Percentiles rank a stretch among this genome's conserved stretches.
phyloP scores from a whole-genome alignment of 208 protist species.

The Leishmania arabica region DNA sequence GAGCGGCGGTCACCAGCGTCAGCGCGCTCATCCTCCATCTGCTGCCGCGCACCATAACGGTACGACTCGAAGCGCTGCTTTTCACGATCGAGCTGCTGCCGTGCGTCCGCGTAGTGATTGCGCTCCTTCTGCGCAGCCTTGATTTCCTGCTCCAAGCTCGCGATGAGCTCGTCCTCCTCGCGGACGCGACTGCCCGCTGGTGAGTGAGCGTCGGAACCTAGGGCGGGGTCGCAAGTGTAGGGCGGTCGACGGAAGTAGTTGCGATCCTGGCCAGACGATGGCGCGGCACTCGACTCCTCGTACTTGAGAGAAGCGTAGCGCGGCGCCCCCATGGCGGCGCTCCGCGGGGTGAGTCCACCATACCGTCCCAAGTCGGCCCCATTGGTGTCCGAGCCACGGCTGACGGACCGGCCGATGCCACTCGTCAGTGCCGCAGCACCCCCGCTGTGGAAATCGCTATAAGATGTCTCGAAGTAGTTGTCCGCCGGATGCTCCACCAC shows the following conservation, averaged over 20 bases:
- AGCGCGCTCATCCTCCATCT: conserved; percentile 70
- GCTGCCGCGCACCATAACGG: conserved; percentile 49
- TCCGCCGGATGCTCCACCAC: not conserved
- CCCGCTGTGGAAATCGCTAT: conserved; percentile 8
- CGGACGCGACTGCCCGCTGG: conserved; percentile 10
- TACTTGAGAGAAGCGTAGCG: conserved; percentile 41
- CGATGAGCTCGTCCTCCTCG: conserved; percentile 73
- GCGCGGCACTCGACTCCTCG: conserved; percentile 31
- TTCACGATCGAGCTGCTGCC: conserved; percentile 78
- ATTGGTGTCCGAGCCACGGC: conserved; percentile 10
- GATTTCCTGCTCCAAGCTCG: conserved; percentile 78
- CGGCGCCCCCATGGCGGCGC: conserved; percentile 12
- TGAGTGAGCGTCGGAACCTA: not conserved
- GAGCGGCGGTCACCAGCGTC: conserved; percentile 41
- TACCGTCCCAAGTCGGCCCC: conserved; percentile 21
- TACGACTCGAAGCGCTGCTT: conserved; percentile 78
- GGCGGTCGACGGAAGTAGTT: conserved; percentile 65
- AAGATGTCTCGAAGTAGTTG: not conserved
- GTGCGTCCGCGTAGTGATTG: conserved; percentile 55
- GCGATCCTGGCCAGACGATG: conserved; percentile 18
- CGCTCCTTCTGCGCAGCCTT: conserved; percentile 79
- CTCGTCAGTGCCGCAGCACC: not conserved
- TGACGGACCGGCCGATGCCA: conserved; percentile 7
- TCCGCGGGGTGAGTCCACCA: conserved; percentile 21
- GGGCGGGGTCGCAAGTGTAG: not conserved